A percentile compares a stretch with the other conserved stretches of the same genome.
These are phyloP conservation scores for Tulasnella sp. DNA, from an alignment of 768 basidiomycete genomes.

Conservation along the genomic window DNA sequence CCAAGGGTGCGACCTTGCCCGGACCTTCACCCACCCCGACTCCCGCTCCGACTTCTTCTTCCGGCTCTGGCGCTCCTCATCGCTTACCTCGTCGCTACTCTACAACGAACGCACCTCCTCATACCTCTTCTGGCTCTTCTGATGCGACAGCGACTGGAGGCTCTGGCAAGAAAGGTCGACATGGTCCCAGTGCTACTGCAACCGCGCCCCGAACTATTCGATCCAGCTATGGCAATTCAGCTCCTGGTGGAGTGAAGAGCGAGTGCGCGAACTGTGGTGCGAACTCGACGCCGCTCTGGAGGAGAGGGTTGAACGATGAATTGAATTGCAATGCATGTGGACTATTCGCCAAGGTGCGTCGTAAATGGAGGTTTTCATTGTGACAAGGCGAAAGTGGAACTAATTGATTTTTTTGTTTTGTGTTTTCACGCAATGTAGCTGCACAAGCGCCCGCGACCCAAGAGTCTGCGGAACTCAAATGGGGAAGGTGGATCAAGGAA, in stretches of 20 bases:
- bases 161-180: slow-evolving; percentile 17
- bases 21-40: slow-evolving; percentile 16
- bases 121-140: background rate
- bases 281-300: slow-evolving; percentile 82
- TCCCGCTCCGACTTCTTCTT: slow-evolving; percentile 12
- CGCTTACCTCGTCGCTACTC: slow-evolving; percentile 6
- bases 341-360: slow-evolving; percentile 73
- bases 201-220: slow-evolving; percentile 16
- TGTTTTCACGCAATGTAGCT: slow-evolving; percentile 12
- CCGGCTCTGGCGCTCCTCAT: background rate
- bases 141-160: background rate
- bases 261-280: slow-evolving; percentile 86
- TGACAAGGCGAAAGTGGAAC: no score
- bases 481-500: slow-evolving; percentile 50
- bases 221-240: slow-evolving; percentile 32
- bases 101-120: slow-evolving; percentile 18
- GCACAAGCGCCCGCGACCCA: slow-evolving; percentile 84
- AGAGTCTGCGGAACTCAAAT: slow-evolving; percentile 73
- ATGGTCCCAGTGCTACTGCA: slow-evolving; percentile 7
- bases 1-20: slow-evolving; percentile 15
- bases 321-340: slow-evolving; percentile 82
- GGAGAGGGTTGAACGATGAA: slow-evolving; percentile 79
- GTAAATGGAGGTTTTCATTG: slow-evolving; percentile 2
- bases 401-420: background rate
- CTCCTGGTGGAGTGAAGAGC: slow-evolving; percentile 58